phyloP scores from a whole-genome alignment of 176 grass and related monocot species.

The sorghum (Sorghum bicolor) region Sorghum_bicolor_NCBIv3 NC_012873.2:7415001-7415500 shows the following conservation, averaged over 20 bases:
- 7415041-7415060: background rate
- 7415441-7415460: slow-evolving; percentile 68
- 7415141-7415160: background rate
- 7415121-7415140: background rate
- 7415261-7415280: background rate
- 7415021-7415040: background rate
- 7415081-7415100: background rate
- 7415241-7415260: background rate
- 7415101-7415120: background rate
- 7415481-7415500: background rate
- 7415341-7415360: slow-evolving; percentile 1
- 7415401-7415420: slow-evolving; percentile 89
- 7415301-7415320: background rate
- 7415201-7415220: background rate
- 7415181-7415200: background rate
- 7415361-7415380: slow-evolving; percentile 76
- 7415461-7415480: slow-evolving; percentile 65
- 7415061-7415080: background rate
- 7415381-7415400: slow-evolving; percentile 73
- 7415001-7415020: background rate
- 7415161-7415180: background rate
- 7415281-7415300: background rate
- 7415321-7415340: background rate
- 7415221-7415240: slow-evolving; percentile 4
- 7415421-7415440: slow-evolving; percentile 63